Evolutionary conservation across 371 early-diverging fungal species (phyloP).

Genomic region (Mucor racemosus): DNA sequence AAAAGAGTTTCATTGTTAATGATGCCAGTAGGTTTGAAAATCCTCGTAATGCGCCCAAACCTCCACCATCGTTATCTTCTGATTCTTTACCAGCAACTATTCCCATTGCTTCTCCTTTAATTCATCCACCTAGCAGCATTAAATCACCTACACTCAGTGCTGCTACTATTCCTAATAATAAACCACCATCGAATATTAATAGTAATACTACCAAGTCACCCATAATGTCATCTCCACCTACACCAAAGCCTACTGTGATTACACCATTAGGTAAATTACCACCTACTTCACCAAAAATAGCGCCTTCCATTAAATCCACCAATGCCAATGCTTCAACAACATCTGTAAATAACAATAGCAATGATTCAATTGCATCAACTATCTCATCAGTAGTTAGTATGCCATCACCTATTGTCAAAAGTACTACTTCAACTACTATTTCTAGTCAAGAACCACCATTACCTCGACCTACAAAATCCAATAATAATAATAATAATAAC

Average conservation of each 20-base stretch:
- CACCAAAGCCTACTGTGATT: background rate
- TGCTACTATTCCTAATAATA: background rate
- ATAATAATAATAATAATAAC: background rate
- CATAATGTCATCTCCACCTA: background rate
- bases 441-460: constrained; percentile 20
- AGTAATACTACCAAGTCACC: background rate
- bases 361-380: constrained; percentile 15
- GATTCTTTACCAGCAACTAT: background rate
- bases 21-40: constrained; percentile 36
- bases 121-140: background rate
- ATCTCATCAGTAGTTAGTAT: constrained; percentile 22
- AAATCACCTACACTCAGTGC: background rate
- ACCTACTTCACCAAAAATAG: background rate
- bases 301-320: background rate
- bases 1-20: constrained; percentile 15
- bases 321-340: background rate
- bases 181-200: background rate
- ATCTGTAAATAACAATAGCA: constrained; percentile 4
- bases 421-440: background rate
- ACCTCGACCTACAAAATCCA: constrained; percentile 18
- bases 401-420: constrained; percentile 6
- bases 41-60: constrained; percentile 41
- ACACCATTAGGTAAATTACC: constrained; percentile 19
- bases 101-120: background rate
- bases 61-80: constrained; percentile 21